Percentiles rank a stretch among this genome's conserved stretches.
These are phyloP conservation scores for Taphrina flavorubra DNA, from an alignment of 1,139 yeast species.

Conservation along the genomic window DNA sequence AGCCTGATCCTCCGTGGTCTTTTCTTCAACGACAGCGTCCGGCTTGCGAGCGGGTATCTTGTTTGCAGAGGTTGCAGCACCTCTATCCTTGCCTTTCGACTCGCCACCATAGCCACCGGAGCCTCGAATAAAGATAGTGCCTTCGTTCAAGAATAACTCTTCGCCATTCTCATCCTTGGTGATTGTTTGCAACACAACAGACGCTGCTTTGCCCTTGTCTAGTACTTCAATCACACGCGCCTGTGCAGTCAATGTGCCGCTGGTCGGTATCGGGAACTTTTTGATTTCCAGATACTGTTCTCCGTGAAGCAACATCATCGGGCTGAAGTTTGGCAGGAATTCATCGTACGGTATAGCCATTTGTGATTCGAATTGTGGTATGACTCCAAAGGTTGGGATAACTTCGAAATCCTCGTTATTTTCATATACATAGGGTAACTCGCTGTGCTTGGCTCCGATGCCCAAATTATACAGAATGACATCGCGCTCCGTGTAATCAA, in stretches of 20 bases:
- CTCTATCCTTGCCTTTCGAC: slow-evolving; percentile 63
- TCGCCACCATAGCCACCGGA: slow-evolving; percentile 62
- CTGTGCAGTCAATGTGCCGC: slow-evolving; percentile 65
- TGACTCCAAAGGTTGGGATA: slow-evolving; percentile 90
- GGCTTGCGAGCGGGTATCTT: slow-evolving; percentile 70
- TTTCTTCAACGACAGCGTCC: slow-evolving; percentile 66
- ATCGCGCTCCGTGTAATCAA: slow-evolving; percentile 68
- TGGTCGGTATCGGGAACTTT: slow-evolving; percentile 79
- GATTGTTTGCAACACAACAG: slow-evolving; percentile 75
- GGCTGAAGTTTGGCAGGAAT: slow-evolving; percentile 81
- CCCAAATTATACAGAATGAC: slow-evolving; percentile 86
- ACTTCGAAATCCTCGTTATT: slow-evolving; percentile 78
- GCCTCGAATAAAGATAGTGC: slow-evolving; percentile 84
- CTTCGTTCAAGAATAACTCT: slow-evolving; percentile 76
- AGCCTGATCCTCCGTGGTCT: slow-evolving; percentile 78
- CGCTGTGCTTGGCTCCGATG: slow-evolving; percentile 80
- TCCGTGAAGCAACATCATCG: slow-evolving; percentile 88
- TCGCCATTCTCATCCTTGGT: slow-evolving; percentile 78
- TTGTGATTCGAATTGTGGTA: slow-evolving; percentile 69
- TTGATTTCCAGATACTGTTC: slow-evolving; percentile 87
- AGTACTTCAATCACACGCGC: slow-evolving; percentile 72
- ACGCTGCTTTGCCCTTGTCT: slow-evolving; percentile 88
- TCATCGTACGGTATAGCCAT: slow-evolving; percentile 62
- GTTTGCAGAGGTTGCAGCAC: slow-evolving; percentile 68
- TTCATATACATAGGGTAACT: slow-evolving; percentile 82